Evolutionary conservation across 202 grass and related monocot species (phyloP).

Genomic region (Panicum virgatum): DNA sequence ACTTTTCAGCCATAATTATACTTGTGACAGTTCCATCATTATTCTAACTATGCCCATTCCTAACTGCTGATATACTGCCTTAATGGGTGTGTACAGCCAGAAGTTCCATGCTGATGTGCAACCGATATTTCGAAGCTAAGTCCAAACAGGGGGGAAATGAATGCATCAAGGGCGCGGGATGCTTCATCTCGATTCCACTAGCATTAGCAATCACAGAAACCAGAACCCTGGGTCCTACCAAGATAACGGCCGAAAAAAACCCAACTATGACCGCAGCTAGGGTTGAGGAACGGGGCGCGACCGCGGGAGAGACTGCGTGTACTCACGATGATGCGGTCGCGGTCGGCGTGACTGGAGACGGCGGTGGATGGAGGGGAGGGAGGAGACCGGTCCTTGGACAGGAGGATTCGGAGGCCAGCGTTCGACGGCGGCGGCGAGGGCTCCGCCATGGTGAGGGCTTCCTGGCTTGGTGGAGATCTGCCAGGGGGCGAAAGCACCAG

Average conservation of each 20-base stretch:
- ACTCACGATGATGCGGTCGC: slow-evolving; percentile 85
- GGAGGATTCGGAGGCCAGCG: slow-evolving; percentile 70
- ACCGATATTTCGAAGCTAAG: background rate
- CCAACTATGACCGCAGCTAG: background rate
- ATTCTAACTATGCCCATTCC: too few relatives aligned
- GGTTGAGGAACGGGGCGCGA: background rate
- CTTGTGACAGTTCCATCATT: too few relatives aligned
- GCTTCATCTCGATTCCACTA: background rate
- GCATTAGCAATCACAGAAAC: background rate
- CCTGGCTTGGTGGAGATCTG: background rate
- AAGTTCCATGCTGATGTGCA: too few relatives aligned
- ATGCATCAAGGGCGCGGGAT: slow-evolving; percentile 5
- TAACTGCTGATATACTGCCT: too few relatives aligned
- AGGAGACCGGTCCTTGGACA: slow-evolving; percentile 54
- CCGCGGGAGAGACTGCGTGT: background rate
- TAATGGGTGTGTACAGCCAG: too few relatives aligned
- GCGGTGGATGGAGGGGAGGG: background rate
- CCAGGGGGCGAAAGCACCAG: background rate
- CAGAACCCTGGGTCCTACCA: background rate
- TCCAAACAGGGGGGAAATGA: background rate
- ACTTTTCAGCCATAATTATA: too few relatives aligned
- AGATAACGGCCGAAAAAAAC: background rate
- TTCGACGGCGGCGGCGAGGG: slow-evolving; percentile 43
- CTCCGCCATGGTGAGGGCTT: slow-evolving; percentile 55
- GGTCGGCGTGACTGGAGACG: slow-evolving; percentile 73